phyloP scores from a whole-genome alignment of 2,329 filamentous ascomycete genomes.

The Fusarium transvaalense region DNA sequence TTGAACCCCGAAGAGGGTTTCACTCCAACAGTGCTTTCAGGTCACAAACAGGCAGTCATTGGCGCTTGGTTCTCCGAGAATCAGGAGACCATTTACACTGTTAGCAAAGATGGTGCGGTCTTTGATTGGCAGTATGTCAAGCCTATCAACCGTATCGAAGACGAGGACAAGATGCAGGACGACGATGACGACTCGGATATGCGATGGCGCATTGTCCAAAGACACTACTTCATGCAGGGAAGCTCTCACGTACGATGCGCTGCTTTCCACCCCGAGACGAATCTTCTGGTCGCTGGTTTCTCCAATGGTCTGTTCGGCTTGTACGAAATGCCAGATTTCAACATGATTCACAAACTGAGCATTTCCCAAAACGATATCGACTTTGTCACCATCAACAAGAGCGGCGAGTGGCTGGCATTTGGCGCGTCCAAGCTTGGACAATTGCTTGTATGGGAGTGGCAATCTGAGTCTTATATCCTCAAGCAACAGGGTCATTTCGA shows the following conservation, averaged over 20 bases:
- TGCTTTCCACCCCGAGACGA: constrained; percentile 87
- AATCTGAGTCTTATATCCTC: constrained; percentile 97
- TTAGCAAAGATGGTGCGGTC: constrained; percentile 96
- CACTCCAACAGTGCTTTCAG: constrained; percentile 87
- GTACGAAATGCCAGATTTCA: constrained; percentile 96
- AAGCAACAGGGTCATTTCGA: constrained; percentile 99
- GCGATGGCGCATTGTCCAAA: constrained; percentile 91
- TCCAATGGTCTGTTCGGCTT: constrained; percentile 94
- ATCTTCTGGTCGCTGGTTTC: constrained; percentile 95
- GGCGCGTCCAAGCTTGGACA: constrained; percentile 95
- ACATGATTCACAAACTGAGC: constrained; percentile 90
- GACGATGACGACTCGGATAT: constrained; percentile 73
- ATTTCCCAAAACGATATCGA: constrained; percentile 98
- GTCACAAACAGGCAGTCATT: constrained; percentile 89
- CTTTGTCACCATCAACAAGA: constrained; percentile 92
- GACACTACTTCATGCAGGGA: constrained; percentile 94
- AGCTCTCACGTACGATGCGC: constrained; percentile 89
- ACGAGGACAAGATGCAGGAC: constrained; percentile 71
- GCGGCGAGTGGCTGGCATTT: constrained; percentile 96
- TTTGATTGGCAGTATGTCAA: constrained; percentile 91
- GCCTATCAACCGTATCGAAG: constrained; percentile 66
- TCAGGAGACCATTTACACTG: constrained; percentile 95
- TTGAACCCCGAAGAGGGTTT: constrained; percentile 88
- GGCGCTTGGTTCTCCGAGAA: constrained; percentile 98
- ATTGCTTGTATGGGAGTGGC: constrained; percentile 99